Base-by-base conservation (phyloP, 2,329 filamentous ascomycete genomes). In the Zalaria obscura region DNA sequence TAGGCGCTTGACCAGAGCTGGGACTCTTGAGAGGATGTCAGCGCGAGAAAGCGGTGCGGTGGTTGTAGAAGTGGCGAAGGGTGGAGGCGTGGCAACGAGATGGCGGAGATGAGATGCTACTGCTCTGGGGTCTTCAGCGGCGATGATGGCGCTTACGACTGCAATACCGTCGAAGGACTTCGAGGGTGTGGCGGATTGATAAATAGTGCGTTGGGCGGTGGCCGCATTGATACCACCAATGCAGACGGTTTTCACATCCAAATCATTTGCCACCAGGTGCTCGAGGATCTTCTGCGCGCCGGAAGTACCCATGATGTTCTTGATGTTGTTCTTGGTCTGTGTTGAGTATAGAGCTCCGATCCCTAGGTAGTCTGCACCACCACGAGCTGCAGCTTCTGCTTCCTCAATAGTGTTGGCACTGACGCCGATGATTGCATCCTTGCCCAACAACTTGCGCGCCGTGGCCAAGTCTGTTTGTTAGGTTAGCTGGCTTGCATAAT, bases 311-410 rank as follows among this genome's bases (percentile, higher is more conserved):
- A 89, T 80, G 52, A 88, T 81, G 27, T 73, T 73, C 56, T 93
- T 93, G 11, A 84, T 87, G 60, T 95, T 83, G 45, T 81, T 83
- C 62, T 95, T 94, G 0, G 87, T 94, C 38, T 76, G 62, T 1
- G 89, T 96, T 10, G 87, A 76, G 62, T 83, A 95, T 48, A 95
- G 76, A 1, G 89, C 91, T 26, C 91, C 89, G 38, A 96, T 78
- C 11, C 89, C 91, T 4, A 96, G 69, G 60, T 96, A 96, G 59
- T 91, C 78, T 27, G 88, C 87, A n/a, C 86, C 86, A 39, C 73
- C 74, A 39, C 73, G 65, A 44, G 83, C 80, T 1, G 88, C 89
- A 41, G 63, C 66, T 38, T 78, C 60, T 3, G 86, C 84, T 64
- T 96, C 83, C 5, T 78, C 72, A 25, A 76, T 58, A 4, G 75